A percentile compares a stretch with the other conserved stretches of the same genome.
phyloP scores from a whole-genome alignment of 495 filamentous ascomycete genomes.

The Hypoxylon perforatum region DNA sequence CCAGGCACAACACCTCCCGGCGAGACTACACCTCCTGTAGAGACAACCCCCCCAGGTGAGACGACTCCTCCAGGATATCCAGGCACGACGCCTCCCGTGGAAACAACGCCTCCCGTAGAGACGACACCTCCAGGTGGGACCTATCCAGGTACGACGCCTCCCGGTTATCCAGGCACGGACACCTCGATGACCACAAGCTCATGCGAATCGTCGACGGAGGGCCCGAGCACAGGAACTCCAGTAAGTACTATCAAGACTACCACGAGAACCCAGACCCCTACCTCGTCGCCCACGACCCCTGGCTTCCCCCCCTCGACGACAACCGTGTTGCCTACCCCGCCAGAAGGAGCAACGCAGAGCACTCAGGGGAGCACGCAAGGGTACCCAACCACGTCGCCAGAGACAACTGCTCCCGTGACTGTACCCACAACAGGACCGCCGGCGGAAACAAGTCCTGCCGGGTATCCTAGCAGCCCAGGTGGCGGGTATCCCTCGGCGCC shows the following conservation, averaged over 20 bases:
- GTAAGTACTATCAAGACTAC: too few relatives aligned
- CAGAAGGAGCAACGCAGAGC: too few relatives aligned
- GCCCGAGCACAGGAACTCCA: too few relatives aligned
- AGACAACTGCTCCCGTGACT: background rate
- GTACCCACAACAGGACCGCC: background rate
- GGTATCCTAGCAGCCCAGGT: conserved; percentile 5
- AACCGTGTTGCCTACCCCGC: too few relatives aligned
- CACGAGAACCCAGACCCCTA: too few relatives aligned
- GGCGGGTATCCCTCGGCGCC: background rate
- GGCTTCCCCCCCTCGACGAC: too few relatives aligned
- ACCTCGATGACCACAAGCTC: too few relatives aligned
- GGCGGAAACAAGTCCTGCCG: conserved; percentile 3
- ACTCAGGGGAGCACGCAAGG: background rate
- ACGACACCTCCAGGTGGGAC: background rate
- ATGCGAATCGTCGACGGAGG: too few relatives aligned
- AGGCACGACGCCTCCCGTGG: background rate
- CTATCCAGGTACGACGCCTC: too few relatives aligned
- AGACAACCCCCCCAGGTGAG: background rate
- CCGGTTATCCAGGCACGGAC: too few relatives aligned
- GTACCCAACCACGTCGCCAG: conserved; percentile 13
- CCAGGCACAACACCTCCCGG: background rate
- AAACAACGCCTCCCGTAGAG: background rate
- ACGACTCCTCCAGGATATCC: background rate
- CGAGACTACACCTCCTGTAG: background rate
- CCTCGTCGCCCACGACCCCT: too few relatives aligned